Base-by-base conservation (phyloP, 1,284 basidiomycete genomes). In the Flammula alnicola region DNA sequence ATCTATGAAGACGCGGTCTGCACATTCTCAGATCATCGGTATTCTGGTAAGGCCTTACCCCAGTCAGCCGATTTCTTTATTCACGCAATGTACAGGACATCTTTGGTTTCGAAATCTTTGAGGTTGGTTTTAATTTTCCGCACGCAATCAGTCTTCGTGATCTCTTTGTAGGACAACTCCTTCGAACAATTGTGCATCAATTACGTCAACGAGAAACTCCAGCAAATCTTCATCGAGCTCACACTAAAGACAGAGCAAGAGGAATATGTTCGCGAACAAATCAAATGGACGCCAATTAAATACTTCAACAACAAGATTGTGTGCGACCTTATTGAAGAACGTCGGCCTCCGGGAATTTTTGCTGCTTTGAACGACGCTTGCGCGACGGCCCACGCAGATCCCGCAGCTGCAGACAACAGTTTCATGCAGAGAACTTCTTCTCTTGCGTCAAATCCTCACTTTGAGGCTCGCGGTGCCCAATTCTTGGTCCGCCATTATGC, bases 151-250 rank as follows among this genome's bases (percentile, higher is more conserved):
- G n/a, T n/a, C n/a, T 17, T 31, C 9, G 11, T 40, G 12, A 30
- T 10, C n/a, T 40, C 4, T 30, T 27, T 58, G 9, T 46, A 94
- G 86, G 91, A 98, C 70, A 99, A 99, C 74, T 97, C 94, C 5
- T 98, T 98, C 66, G 96, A 98, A 67, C 95, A 99, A 72, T 84
- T 99, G 16, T 99, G 97, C 76, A 99, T 99, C 81, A 99, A 99
- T 77, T 99, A 99, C 64, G 97, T 99, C 76, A 99, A 99, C 79
- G 97, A 99, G 73, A 98, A 98, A 73, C 82, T 95, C 7, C 95
- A 98, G 62, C 97, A 99, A 69, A 98, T 99, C 66, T 99, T 99
- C 73, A 99, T 99, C 66, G 95, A 99, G 70, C 80, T 99, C 42
- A 99, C 97, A 0, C 79, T 99, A 63, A 99, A 99, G 78, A 95